These are phyloP conservation scores for Candida neerlandica DNA, from an alignment of 1,139 yeast species.

Conservation along the genomic window DNA sequence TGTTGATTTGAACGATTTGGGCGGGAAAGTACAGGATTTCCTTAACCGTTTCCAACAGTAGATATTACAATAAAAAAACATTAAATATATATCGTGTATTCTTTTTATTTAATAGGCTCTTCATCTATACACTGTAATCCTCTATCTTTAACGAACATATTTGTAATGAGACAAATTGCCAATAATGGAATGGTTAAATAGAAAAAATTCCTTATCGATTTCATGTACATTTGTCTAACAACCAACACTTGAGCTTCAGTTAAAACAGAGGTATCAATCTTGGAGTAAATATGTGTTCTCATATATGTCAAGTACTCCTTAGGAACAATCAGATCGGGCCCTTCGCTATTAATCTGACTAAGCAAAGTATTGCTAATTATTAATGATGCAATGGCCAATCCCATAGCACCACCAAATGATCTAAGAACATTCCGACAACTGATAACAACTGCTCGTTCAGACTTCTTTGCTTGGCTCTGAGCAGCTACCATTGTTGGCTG, in stretches of 20 bases:
- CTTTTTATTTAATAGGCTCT: conserved; percentile 16
- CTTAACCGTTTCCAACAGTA: conserved; percentile 2
- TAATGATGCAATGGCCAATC: conserved; percentile 48
- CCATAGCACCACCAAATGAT: conserved; percentile 56
- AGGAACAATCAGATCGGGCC: conserved; percentile 16
- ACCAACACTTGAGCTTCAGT: conserved; percentile 24
- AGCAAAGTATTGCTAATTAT: conserved; percentile 44
- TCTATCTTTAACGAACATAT: conserved; percentile 40
- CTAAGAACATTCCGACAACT: conserved; percentile 54
- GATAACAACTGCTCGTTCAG: conserved; percentile 56
- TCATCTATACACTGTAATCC: conserved; percentile 49
- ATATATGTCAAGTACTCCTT: conserved; percentile 22
- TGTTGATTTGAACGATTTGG: conserved; percentile 17
- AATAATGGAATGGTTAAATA: conserved; percentile 46
- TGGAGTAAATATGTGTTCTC: conserved; percentile 33
- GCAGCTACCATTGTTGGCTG: conserved; percentile 58
- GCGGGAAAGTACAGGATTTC: conserved; percentile 13
- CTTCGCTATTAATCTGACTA: conserved; percentile 20
- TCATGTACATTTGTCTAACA: conserved; percentile 37
- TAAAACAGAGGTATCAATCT: conserved; percentile 29
- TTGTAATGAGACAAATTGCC: conserved; percentile 38
- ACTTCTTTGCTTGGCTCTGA: conserved; percentile 47
- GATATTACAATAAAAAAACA: background rate
- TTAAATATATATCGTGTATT: background rate
- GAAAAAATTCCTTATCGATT: conserved; percentile 40